Conservation (phyloP, 2,329 filamentous ascomycete species). For the Zymoseptoria brevis region DNA sequence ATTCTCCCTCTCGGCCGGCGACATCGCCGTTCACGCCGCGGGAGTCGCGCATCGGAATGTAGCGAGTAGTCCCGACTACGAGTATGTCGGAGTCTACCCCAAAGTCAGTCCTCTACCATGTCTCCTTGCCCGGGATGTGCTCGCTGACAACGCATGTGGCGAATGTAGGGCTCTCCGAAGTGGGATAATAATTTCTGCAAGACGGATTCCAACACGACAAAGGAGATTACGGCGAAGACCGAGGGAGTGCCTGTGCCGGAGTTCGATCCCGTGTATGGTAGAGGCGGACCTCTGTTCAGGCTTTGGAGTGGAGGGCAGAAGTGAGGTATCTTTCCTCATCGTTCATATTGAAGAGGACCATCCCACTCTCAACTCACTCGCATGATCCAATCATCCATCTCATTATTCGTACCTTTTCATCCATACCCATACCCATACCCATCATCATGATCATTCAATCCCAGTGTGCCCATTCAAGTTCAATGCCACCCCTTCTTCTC, state of each 20-base stretch:
- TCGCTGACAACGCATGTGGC: conserved; percentile 6
- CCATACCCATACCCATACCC: too few species aligned
- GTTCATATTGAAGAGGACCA: too few species aligned
- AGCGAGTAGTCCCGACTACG: conserved; percentile 18
- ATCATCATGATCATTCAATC: too few species aligned
- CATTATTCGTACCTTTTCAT: too few species aligned
- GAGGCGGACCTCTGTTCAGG: conserved; percentile 4
- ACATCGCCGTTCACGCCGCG: conserved; percentile 15
- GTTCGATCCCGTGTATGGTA: conserved; percentile 12
- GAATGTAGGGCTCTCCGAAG: conserved; percentile 10
- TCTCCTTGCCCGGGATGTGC: background rate
- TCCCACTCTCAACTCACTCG: too few species aligned
- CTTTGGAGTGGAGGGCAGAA: conserved; percentile 1
- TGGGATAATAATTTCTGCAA: conserved; percentile 24
- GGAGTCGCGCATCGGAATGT: conserved; percentile 23
- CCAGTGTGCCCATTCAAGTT: background rate
- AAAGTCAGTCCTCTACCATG: conserved; percentile 8
- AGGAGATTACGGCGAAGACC: conserved; percentile 6
- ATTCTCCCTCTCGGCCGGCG: conserved; percentile 10
- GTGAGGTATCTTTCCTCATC: too few species aligned
- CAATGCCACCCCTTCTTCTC: conserved; percentile 27
- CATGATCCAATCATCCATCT: too few species aligned
- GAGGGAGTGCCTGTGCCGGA: conserved; percentile 8
- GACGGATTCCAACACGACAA: conserved; percentile 13
- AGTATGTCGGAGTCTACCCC: conserved; percentile 24